Percentiles rank a stretch among this genome's conserved stretches.
Evolutionary conservation across 768 basidiomycete species (phyloP).

Genomic region (Collybia sp.): DNA sequence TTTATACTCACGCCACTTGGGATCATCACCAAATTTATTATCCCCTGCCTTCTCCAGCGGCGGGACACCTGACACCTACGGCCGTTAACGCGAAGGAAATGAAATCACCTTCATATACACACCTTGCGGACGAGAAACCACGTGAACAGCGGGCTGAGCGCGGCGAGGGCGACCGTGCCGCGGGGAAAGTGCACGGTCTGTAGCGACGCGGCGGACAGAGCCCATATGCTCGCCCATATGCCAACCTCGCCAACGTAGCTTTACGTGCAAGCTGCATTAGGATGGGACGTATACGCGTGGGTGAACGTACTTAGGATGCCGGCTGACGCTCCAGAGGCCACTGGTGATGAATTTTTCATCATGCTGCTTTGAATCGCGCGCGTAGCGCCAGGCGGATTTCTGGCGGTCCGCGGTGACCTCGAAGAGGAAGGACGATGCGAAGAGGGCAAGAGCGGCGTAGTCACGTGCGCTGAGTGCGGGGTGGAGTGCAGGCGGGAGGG

Average conservation of each 20-base stretch:
- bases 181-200: slow-evolving; percentile 39
- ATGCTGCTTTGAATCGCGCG: slow-evolving; percentile 58
- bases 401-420: slow-evolving; percentile 64
- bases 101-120: slow-evolving; percentile 9
- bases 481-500: slow-evolving; percentile 42
- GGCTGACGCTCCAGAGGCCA: slow-evolving; percentile 62
- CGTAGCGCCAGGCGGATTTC: slow-evolving; percentile 58
- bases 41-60: slow-evolving; percentile 56
- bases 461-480: slow-evolving; percentile 51
- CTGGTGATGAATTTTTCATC: slow-evolving; percentile 65
- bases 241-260: slow-evolving; percentile 74
- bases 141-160: slow-evolving; percentile 57
- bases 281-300: background rate
- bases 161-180: slow-evolving; percentile 39
- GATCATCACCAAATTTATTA: slow-evolving; percentile 50
- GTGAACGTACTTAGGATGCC: slow-evolving; percentile 66
- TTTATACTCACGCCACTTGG: slow-evolving; percentile 56
- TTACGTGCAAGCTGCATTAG: background rate
- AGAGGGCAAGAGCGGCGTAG: slow-evolving; percentile 48
- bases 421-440: slow-evolving; percentile 49
- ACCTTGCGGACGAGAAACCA: slow-evolving; percentile 58
- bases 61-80: slow-evolving; percentile 64
- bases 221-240: slow-evolving; percentile 65
- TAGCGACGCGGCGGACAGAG: slow-evolving; percentile 46
- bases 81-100: background rate